phyloP scores from a whole-genome alignment of 2,329 filamentous ascomycete genomes.

The Penicillium carneum region DNA sequence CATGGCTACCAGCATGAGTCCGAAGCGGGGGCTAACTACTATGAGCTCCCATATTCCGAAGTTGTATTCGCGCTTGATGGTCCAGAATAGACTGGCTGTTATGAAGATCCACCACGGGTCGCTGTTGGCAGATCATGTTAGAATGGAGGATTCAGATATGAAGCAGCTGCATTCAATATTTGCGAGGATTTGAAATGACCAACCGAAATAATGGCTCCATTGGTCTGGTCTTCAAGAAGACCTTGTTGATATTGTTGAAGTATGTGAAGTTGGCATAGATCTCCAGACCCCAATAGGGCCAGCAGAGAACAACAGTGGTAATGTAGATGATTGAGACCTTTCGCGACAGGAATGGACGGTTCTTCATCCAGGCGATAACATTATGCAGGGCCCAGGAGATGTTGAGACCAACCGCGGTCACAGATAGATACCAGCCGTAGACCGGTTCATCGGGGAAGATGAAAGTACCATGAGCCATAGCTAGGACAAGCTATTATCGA shows the following conservation, averaged over 20 bases:
- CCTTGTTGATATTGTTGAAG: constrained; percentile 63
- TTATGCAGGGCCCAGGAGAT: constrained; percentile 71
- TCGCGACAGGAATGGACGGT: constrained; percentile 64
- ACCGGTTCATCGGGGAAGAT: constrained; percentile 63
- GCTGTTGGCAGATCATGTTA: constrained; percentile 37
- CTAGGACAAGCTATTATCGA: constrained; percentile 59
- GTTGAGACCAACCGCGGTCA: constrained; percentile 67
- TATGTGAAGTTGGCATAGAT: constrained; percentile 71
- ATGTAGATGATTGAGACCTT: constrained; percentile 64
- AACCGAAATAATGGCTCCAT: constrained; percentile 67
- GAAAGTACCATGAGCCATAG: constrained; percentile 65
- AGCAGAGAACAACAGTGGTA: constrained; percentile 63
- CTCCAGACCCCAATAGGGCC: constrained; percentile 71
- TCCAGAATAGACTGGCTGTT: constrained; percentile 65
- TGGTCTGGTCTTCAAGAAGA: constrained; percentile 65
- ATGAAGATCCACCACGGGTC: constrained; percentile 75
- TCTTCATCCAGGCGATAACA: constrained; percentile 72
- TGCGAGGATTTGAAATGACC: constrained; percentile 1
- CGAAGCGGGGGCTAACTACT: constrained; percentile 69
- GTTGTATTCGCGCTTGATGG: constrained; percentile 68
- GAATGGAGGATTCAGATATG: background rate
- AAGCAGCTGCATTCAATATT: background rate
- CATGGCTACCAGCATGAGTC: constrained; percentile 68
- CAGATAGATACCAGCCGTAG: constrained; percentile 70
- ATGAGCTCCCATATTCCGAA: constrained; percentile 66